phyloP scores from a whole-genome alignment of 2,329 filamentous ascomycete genomes.

The Calonectria naviculata region DNA sequence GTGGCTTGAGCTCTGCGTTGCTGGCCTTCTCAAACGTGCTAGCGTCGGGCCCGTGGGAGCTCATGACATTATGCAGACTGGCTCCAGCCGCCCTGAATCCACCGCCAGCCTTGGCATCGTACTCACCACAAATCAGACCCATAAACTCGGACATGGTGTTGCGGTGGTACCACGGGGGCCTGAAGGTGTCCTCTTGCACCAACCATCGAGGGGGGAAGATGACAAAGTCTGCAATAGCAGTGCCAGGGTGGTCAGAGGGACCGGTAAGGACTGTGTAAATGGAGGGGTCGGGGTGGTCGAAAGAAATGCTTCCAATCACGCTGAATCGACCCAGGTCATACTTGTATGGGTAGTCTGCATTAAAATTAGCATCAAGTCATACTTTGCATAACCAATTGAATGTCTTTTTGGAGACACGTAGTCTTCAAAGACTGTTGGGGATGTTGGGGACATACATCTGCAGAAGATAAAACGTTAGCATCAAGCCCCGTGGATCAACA shows the following conservation, averaged over 20 bases:
- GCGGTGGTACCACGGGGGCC: conserved; percentile 79
- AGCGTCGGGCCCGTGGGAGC: conserved; percentile 72
- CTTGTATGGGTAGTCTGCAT: conserved; percentile 71
- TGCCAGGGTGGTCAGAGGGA: conserved; percentile 68
- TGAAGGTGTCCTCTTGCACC: conserved; percentile 76
- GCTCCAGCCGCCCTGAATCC: conserved; percentile 70
- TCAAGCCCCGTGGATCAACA: neutral
- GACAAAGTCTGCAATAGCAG: conserved; percentile 77
- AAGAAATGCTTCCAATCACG: conserved; percentile 74
- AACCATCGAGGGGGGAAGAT: conserved; percentile 81
- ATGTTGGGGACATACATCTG: conserved; percentile 28
- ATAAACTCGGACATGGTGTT: conserved; percentile 77
- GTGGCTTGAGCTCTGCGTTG: conserved; percentile 63
- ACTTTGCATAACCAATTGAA: neutral
- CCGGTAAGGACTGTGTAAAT: conserved; percentile 81
- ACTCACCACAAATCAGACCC: conserved; percentile 67
- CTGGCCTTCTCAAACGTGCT: conserved; percentile 66
- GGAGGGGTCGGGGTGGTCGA: conserved; percentile 79
- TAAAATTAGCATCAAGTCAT: neutral
- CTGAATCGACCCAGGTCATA: conserved; percentile 85
- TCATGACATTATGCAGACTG: conserved; percentile 77
- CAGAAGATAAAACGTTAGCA: conserved; percentile 4
- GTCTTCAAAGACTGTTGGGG: neutral
- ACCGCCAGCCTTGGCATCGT: conserved; percentile 70
- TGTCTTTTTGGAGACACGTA: neutral